Conservation (phyloP, 106 monocot species). For the Dioscorea zingiberensis region DNA sequence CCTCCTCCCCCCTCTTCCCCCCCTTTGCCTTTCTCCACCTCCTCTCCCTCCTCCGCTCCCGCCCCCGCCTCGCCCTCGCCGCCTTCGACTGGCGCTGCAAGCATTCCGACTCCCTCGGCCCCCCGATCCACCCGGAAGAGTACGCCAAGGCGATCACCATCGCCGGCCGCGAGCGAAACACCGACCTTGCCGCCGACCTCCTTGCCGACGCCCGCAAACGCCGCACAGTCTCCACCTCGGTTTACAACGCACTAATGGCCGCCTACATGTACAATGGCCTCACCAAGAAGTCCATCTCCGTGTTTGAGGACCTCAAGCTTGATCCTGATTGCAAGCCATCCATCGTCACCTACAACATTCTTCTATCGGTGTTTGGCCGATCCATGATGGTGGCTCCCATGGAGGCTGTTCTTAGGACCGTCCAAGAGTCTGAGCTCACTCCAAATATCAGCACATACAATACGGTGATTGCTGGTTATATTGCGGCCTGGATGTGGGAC, state of each 20-base stretch:
- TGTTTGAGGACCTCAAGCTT: constrained; percentile 42
- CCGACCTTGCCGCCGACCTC: constrained; percentile 33
- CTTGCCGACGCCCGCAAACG: constrained; percentile 33
- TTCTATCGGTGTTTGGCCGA: constrained; percentile 66
- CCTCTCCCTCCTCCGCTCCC: constrained; percentile 28
- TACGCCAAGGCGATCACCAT: constrained; percentile 64
- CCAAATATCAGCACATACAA: constrained; percentile 57
- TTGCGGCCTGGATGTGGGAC: constrained; percentile 85
- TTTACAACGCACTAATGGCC: constrained; percentile 80
- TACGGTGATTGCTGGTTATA: constrained; percentile 57
- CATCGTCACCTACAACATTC: constrained; percentile 69
- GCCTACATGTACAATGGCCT: constrained; percentile 62
- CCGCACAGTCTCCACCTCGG: constrained; percentile 20
- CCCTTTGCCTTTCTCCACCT: constrained; percentile 42
- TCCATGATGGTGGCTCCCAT: constrained; percentile 57
- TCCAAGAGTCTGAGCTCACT: constrained; percentile 29
- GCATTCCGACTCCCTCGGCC: constrained; percentile 12
- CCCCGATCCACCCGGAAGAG: constrained; percentile 45
- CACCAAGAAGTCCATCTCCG: constrained; percentile 30
- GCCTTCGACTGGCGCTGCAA: constrained; percentile 59
- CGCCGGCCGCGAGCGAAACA: constrained; percentile 51
- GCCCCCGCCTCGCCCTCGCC: constrained; percentile 60
- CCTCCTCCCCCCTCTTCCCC: constrained; percentile 17
- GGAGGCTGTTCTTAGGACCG: constrained; percentile 39
- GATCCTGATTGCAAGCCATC: constrained; percentile 46